phyloP scores from a whole-genome alignment of 1,284 basidiomycete genomes.

The Porogramme epimiltina region DNA sequence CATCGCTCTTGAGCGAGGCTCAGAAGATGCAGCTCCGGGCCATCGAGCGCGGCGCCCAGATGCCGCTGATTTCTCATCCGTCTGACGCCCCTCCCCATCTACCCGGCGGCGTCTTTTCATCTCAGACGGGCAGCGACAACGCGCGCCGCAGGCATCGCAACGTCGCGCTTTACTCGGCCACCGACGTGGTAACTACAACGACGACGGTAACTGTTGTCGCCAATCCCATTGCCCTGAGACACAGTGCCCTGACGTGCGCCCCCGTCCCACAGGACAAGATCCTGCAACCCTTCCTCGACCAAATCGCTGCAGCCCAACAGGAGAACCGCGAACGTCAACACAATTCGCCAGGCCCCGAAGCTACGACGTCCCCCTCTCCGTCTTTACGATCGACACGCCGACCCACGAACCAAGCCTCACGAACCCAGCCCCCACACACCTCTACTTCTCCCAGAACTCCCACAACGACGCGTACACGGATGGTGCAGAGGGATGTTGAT shows the following conservation, averaged over 20 bases:
- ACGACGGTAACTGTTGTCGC: constrained; percentile 29
- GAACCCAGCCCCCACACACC: constrained; percentile 7
- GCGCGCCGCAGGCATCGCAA: constrained; percentile 27
- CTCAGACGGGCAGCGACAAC: constrained; percentile 2
- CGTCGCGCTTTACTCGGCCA: constrained; percentile 28
- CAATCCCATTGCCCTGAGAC: constrained; percentile 13
- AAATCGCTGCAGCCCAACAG: constrained; percentile 17
- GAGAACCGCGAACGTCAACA: constrained; percentile 11
- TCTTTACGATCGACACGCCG: constrained; percentile 2
- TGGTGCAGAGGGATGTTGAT: constrained; percentile 11
- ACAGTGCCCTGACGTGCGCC: constrained; percentile 8
- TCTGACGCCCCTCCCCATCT: no score
- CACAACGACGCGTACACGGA: constrained; percentile 8
- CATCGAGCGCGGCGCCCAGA: constrained; percentile 17
- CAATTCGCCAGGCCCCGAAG: neutral
- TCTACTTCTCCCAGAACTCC: constrained; percentile 2
- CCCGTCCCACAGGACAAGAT: neutral
- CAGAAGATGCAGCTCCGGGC: constrained; percentile 31
- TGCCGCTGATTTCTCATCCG: no score
- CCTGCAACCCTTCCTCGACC: constrained; percentile 21
- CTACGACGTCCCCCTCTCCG: constrained; percentile 5
- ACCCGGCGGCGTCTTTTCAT: no score
- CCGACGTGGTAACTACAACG: constrained; percentile 32
- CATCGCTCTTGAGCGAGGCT: constrained; percentile 33
- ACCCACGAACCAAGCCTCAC: neutral